Evolutionary conservation across 2,329 filamentous ascomycete genomes (phyloP).

Genomic region (Cercospora brassicicola): DNA sequence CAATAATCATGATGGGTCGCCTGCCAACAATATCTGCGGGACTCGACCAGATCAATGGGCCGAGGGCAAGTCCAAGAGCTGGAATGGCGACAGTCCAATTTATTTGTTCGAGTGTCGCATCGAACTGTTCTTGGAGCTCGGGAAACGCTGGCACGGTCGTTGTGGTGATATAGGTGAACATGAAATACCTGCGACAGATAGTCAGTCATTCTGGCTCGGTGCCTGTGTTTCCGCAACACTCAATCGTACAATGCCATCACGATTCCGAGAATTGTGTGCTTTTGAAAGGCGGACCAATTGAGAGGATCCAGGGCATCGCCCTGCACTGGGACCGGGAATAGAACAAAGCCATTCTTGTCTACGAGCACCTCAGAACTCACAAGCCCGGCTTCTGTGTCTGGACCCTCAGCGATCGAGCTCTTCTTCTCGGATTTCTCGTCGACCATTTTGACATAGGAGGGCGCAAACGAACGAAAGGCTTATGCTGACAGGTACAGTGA

Average conservation of each 20-base stretch:
- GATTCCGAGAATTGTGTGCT: conserved; percentile 20
- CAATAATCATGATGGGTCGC: conserved; percentile 24
- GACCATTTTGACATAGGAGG: conserved; percentile 2
- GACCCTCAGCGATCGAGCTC: conserved; percentile 1
- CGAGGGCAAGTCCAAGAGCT: conserved; percentile 20
- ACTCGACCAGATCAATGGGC: conserved; percentile 23
- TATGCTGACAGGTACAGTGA: not conserved
- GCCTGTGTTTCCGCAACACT: not conserved
- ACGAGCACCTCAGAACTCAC: conserved; percentile 17
- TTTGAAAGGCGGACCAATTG: conserved; percentile 23
- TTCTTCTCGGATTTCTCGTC: conserved; percentile 19
- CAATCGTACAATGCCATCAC: conserved; percentile 22
- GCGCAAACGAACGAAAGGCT: not conserved
- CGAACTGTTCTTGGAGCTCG: conserved; percentile 20
- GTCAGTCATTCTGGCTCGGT: not conserved
- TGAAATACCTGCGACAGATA: conserved; percentile 18
- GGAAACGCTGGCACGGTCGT: conserved; percentile 24
- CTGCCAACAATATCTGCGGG: conserved; percentile 25
- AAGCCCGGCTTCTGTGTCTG: conserved; percentile 16
- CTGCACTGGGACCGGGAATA: conserved; percentile 21
- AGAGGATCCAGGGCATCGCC: conserved; percentile 22
- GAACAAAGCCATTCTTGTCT: conserved; percentile 23
- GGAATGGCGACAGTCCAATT: conserved; percentile 27
- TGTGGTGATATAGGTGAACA: conserved; percentile 28
- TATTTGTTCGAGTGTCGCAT: conserved; percentile 22